phyloP scores from a whole-genome alignment of 2,329 filamentous ascomycete genomes.

The Didymella lethalis region DNA sequence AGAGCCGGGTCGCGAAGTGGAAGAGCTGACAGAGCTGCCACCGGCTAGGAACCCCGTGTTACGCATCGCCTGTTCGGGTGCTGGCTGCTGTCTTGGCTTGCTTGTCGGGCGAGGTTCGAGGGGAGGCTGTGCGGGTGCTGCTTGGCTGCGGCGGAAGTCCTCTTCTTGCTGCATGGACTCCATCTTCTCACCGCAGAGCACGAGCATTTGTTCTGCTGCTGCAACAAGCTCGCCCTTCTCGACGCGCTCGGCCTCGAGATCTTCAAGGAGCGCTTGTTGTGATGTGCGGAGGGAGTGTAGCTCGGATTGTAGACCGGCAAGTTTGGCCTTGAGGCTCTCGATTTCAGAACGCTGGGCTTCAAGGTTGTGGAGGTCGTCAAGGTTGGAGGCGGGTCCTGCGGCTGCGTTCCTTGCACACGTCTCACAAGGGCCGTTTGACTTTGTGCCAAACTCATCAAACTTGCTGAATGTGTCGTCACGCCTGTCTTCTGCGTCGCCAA shows the following conservation, averaged over 20 bases:
- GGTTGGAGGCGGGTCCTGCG: conserved; percentile 22
- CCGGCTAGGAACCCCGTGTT: conserved; percentile 46
- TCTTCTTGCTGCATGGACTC: conserved; percentile 50
- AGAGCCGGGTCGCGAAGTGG: conserved; percentile 36
- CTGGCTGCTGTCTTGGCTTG: conserved; percentile 23
- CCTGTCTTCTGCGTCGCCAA: conserved; percentile 73
- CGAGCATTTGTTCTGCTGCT: conserved; percentile 84
- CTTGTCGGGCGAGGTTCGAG: conserved; percentile 22
- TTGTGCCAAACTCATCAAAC: conserved; percentile 41
- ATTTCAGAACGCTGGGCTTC: conserved; percentile 73
- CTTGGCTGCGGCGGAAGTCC: conserved; percentile 63
- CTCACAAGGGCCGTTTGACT: conserved; percentile 20
- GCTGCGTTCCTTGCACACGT: conserved; percentile 26
- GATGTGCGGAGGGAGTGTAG: conserved; percentile 73
- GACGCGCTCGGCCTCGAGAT: conserved; percentile 77
- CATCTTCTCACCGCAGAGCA: conserved; percentile 63
- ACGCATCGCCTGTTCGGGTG: conserved; percentile 37
- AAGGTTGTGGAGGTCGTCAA: conserved; percentile 57
- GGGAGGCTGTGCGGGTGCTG: conserved; percentile 22
- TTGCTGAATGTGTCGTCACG: conserved; percentile 72
- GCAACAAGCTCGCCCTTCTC: conserved; percentile 86
- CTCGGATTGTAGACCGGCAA: conserved; percentile 77
- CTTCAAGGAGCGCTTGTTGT: conserved; percentile 68
- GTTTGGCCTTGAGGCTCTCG: conserved; percentile 74
- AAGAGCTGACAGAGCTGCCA: conserved; percentile 22